Percentiles rank a stretch among this genome's conserved stretches.
These are phyloP conservation scores for Trichoderma sp. DNA, from an alignment of 2,329 filamentous ascomycete species.

Conservation along the genomic window DNA sequence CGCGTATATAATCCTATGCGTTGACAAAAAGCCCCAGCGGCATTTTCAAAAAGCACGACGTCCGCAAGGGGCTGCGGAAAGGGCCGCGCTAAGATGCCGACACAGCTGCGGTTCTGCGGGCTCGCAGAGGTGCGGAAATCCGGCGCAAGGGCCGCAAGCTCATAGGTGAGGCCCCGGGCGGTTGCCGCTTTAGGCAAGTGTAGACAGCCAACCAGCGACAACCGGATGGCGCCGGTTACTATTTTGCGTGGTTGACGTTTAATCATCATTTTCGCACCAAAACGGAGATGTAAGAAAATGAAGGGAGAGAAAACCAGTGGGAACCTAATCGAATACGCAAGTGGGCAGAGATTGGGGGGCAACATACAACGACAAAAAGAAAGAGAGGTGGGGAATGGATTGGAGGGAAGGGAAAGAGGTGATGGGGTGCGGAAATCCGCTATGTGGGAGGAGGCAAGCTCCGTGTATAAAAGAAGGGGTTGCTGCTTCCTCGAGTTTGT, in stretches of 20 bases:
- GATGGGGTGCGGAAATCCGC: neutral
- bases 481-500: neutral
- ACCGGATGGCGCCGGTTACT: neutral
- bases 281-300: neutral
- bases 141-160: neutral
- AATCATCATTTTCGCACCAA: neutral
- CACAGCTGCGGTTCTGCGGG: neutral
- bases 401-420: neutral
- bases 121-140: neutral
- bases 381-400: neutral
- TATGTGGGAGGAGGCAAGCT: neutral
- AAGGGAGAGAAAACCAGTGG: neutral
- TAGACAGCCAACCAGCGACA: conserved; percentile 2
- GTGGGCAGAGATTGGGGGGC: neutral
- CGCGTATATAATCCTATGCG: neutral
- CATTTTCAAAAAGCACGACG: neutral
- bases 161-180: neutral
- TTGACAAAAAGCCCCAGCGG: neutral
- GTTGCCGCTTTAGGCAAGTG: conserved; percentile 8
- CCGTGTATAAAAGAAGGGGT: neutral
- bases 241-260: neutral
- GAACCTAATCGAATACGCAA: neutral
- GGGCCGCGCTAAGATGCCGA: neutral
- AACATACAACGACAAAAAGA: neutral
- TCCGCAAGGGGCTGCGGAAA: neutral